Evolutionary conservation across 2,329 filamentous ascomycete genomes (phyloP).

Genomic region (Aspergillus arachidicola): DNA sequence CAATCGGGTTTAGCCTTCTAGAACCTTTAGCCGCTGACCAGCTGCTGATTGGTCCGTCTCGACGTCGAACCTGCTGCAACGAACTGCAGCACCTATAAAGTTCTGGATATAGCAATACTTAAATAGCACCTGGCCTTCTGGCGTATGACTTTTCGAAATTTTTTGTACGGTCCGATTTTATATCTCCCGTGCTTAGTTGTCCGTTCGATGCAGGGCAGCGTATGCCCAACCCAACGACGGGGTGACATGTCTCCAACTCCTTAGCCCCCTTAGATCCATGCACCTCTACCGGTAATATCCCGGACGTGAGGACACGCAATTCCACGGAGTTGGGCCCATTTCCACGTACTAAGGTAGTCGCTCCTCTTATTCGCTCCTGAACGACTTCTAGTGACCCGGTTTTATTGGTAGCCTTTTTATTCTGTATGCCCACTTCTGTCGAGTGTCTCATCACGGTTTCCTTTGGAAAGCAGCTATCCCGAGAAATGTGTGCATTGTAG

Average conservation of each 20-base stretch:
- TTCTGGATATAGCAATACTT: not conserved
- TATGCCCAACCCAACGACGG: not conserved
- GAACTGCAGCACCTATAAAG: not conserved
- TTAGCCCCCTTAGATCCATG: not conserved
- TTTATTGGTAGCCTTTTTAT: not conserved
- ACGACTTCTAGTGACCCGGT: not conserved
- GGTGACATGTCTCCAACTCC: conserved; percentile 1
- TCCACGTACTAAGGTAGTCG: not conserved
- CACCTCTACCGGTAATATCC: not conserved
- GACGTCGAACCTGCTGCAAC: not conserved
- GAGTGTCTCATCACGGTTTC: not conserved
- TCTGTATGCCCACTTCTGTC: not conserved
- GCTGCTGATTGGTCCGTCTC: not conserved
- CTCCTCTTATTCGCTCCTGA: not conserved
- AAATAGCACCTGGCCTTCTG: not conserved
- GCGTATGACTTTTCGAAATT: not conserved
- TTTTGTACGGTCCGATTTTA: not conserved
- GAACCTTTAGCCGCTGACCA: not conserved
- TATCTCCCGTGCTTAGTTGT: not conserved
- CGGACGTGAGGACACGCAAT: not conserved
- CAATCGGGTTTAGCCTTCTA: not conserved
- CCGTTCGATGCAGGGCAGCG: not conserved
- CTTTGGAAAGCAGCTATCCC: not conserved
- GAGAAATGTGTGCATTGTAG: not conserved
- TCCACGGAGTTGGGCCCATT: not conserved